Evolutionary conservation across 1,139 yeast species (phyloP).

Genomic region (Candida buenavistaensis): DNA sequence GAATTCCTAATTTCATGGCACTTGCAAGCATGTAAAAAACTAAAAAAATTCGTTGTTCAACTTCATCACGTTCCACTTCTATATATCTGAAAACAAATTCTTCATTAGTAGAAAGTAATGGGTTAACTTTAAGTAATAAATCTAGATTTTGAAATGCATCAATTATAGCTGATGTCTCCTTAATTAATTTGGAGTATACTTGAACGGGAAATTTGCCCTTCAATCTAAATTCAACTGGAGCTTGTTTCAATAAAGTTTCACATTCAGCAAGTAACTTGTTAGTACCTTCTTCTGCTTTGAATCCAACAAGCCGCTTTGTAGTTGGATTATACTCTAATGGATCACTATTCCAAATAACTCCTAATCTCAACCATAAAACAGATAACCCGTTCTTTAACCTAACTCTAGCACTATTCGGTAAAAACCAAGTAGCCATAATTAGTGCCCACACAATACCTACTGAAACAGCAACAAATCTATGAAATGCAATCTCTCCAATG

Average conservation of each 20-base stretch:
- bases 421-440: slow-evolving; percentile 57
- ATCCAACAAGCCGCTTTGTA: slow-evolving; percentile 40
- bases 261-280: slow-evolving; percentile 63
- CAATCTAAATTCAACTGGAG: slow-evolving; percentile 73
- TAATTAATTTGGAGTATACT: slow-evolving; percentile 51
- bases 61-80: slow-evolving; percentile 59
- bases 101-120: slow-evolving; percentile 54
- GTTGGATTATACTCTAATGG: slow-evolving; percentile 37
- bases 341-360: slow-evolving; percentile 73
- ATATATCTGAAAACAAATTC: slow-evolving; percentile 56
- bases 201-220: slow-evolving; percentile 69
- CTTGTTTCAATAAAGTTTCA: slow-evolving; percentile 61
- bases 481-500: slow-evolving; percentile 76
- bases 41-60: slow-evolving; percentile 70
- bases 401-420: slow-evolving; percentile 76
- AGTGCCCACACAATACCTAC: slow-evolving; percentile 80
- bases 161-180: slow-evolving; percentile 61
- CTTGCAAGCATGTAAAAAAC: slow-evolving; percentile 79
- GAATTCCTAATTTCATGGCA: slow-evolving; percentile 72
- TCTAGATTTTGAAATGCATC: slow-evolving; percentile 76
- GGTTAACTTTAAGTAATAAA: slow-evolving; percentile 65
- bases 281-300: slow-evolving; percentile 53
- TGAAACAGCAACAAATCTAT: slow-evolving; percentile 70
- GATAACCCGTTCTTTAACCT: slow-evolving; percentile 66
- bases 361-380: slow-evolving; percentile 74